Base-by-base conservation (phyloP, 75 land plant genomes). In the Pinus tabuliformis region DNA sequence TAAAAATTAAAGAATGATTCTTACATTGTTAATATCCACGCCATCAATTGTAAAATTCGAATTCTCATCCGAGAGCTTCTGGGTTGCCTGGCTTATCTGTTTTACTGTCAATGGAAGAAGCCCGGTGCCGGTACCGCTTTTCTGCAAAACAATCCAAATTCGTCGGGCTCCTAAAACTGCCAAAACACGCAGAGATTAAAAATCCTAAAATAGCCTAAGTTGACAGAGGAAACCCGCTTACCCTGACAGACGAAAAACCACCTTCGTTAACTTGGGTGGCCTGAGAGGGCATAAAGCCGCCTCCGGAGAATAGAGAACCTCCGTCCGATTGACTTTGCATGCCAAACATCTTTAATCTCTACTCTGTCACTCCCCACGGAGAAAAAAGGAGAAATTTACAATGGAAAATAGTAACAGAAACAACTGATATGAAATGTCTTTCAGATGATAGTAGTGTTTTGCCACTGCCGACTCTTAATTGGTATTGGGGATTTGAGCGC, bases 271-370 rank as follows among this genome's bases (percentile, higher is more conserved):
- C 58, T 61, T 84, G 76, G 39, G 85, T 91, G 15, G 99, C 83
- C 84, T 92, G 97, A 39, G 99, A 94, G 33, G 99, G 98, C 99
- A 96, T 96, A 86, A 94, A 96, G 6, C 99, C 97, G 56, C 95
- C 99, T 42, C 99, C 99, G 73, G 92, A 79, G 81, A 96, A 96
- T 76, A 94, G 89, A 20, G 93, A 87, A 42, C 81, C 83, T 60
- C 88, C 92, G 57, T 91, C 93, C 62, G 78, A 76, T 56, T 83
- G 83, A n/a, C 62, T 78, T 13, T 71, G 73, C 73, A 71, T 49
- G 12, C 73, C 56, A 49, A 37, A 71, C 73, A 71, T 71, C 42
- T 49, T n/a, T 71, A 62, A 13, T 37, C 37, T 37, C 4, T 37
- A 37, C 37, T 37, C 37, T 37, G 4, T 37, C 4, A 37, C 21